Percentiles rank a stretch among this genome's conserved stretches.
Evolutionary conservation across 139 green algal species (phyloP).

Genomic region (Closterium sp.): DNA sequence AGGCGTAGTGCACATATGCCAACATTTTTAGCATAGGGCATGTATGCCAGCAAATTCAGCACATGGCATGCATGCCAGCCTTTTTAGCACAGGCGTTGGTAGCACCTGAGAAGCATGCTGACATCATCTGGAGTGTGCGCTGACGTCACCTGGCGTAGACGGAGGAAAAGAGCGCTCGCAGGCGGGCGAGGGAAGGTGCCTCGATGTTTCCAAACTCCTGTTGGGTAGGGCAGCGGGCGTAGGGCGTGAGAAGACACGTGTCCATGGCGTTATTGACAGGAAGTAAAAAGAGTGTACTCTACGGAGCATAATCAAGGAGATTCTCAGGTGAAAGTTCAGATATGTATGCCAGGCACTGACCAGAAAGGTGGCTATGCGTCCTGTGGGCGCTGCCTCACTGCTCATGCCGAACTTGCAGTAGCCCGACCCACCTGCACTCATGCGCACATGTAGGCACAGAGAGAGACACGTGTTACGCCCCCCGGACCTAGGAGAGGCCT

Average conservation of each 20-base stretch:
- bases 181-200: not conserved
- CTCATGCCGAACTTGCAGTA: not conserved
- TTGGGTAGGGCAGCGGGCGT: not conserved
- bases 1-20: too few relatives aligned
- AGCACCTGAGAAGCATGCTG: too few relatives aligned
- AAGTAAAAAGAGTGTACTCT: not conserved
- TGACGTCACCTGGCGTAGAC: not conserved
- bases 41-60: too few relatives aligned
- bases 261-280: not conserved
- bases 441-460: too few relatives aligned
- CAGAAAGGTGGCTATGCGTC: not conserved
- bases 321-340: not conserved
- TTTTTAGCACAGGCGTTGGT: too few relatives aligned
- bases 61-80: too few relatives aligned
- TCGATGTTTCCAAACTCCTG: conserved; percentile 17
- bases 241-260: too few relatives aligned
- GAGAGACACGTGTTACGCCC: not conserved
- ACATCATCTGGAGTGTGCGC: too few relatives aligned
- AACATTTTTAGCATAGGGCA: too few relatives aligned
- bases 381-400: not conserved
- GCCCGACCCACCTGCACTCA: not conserved
- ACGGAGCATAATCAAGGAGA: not conserved
- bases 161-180: not conserved
- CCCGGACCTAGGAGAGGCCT: not conserved
- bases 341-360: not conserved